phyloP scores from a whole-genome alignment of 2,329 filamentous ascomycete genomes.

The Leptosphaerulina australis region DNA sequence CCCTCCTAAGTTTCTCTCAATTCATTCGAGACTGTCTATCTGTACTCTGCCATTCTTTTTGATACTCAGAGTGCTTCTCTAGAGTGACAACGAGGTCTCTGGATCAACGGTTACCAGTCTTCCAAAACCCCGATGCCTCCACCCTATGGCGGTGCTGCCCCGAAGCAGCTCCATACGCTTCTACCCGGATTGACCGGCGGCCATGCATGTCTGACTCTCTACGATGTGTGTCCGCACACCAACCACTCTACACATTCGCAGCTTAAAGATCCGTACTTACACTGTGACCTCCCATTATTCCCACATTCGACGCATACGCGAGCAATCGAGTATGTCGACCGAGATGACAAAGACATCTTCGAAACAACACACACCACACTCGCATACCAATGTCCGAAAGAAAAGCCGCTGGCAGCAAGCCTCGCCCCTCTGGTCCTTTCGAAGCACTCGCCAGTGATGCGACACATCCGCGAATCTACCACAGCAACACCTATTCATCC shows the following conservation, averaged over 20 bases:
- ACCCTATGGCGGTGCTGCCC: background rate
- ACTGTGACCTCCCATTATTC: background rate
- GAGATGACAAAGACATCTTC: background rate
- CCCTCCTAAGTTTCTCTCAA: background rate
- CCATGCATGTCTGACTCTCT: conserved; percentile 7
- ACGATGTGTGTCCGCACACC: conserved; percentile 10
- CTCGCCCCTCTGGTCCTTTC: background rate
- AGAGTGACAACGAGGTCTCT: background rate
- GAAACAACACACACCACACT: background rate
- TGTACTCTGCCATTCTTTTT: background rate
- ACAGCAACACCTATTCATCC: background rate
- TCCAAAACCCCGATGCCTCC: background rate
- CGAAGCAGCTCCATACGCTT: conserved; percentile 1
- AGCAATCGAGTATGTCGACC: background rate
- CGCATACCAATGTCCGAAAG: background rate
- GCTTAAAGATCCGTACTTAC: background rate
- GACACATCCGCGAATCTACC: background rate
- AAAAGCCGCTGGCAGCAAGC: background rate
- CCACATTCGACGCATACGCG: background rate
- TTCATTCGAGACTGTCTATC: background rate
- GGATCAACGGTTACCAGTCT: background rate
- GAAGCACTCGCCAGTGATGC: background rate
- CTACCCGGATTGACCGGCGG: background rate
- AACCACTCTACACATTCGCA: background rate
- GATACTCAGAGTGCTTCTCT: background rate